phyloP scores from a whole-genome alignment of 768 basidiomycete species.

The Boletus speciosus region DNA sequence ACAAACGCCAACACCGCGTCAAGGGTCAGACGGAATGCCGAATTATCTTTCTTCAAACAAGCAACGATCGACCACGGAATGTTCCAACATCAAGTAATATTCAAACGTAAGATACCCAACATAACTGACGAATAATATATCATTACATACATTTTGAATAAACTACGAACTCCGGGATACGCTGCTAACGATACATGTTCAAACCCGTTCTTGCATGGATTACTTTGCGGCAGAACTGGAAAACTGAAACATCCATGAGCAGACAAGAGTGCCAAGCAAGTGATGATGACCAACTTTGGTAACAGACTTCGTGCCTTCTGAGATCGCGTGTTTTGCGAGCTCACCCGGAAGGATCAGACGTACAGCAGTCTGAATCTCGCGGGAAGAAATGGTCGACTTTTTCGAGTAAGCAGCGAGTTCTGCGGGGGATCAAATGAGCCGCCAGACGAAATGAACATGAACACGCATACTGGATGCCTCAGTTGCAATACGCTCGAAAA shows the following conservation, averaged over 20 bases:
- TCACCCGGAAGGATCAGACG: constrained; percentile 96
- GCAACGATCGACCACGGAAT: background rate
- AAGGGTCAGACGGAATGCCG: too few species aligned
- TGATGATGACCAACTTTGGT: constrained; percentile 58
- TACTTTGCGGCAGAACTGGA: constrained; percentile 72
- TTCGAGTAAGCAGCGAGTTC: constrained; percentile 97
- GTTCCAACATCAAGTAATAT: background rate
- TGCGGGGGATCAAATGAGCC: constrained; percentile 25
- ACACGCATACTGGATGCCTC: constrained; percentile 75
- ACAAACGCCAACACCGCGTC: too few species aligned
- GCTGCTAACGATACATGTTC: constrained; percentile 25
- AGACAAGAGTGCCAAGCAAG: background rate
- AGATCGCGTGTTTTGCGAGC: constrained; percentile 70
- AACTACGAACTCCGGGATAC: constrained; percentile 22
- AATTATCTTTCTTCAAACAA: too few species aligned
- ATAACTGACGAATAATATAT: constrained; percentile 21
- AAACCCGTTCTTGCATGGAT: constrained; percentile 9
- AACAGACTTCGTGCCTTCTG: constrained; percentile 91
- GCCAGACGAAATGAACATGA: background rate
- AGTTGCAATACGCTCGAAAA: constrained; percentile 89
- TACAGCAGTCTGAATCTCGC: constrained; percentile 97
- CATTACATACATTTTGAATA: constrained; percentile 15
- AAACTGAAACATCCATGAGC: constrained; percentile 45
- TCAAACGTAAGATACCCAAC: background rate
- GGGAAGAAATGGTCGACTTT: constrained; percentile 97